phyloP scores from a whole-genome alignment of 495 filamentous ascomycete species.

The Penicillium paxilli region DNA sequence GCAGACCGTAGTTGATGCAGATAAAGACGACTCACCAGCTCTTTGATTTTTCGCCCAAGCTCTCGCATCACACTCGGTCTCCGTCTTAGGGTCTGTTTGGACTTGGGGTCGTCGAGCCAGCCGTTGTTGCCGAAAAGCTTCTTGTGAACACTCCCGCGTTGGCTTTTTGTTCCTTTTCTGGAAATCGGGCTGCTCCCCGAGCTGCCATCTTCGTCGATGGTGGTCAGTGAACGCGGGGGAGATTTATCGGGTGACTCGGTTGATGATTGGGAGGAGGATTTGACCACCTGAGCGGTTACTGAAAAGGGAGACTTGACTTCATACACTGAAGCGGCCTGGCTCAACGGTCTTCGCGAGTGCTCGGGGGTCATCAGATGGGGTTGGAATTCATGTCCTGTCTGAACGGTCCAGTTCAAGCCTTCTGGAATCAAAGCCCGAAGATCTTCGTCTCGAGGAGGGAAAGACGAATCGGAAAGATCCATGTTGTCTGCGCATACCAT shows the following conservation, averaged over 20 bases:
- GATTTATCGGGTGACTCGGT: neutral
- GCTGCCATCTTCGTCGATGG: neutral
- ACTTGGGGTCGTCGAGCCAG: constrained; percentile 45
- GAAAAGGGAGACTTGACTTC: neutral
- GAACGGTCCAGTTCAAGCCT: neutral
- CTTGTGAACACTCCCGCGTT: constrained; percentile 27
- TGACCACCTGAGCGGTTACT: neutral
- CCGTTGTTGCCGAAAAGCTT: constrained; percentile 55
- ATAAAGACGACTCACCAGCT: constrained; percentile 39
- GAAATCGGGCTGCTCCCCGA: neutral
- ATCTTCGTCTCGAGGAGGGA: neutral
- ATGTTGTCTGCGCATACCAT: neutral
- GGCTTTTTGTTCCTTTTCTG: neutral
- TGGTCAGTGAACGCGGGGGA: constrained; percentile 3
- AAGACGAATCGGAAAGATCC: neutral
- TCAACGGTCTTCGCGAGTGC: neutral
- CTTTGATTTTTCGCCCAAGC: constrained; percentile 46
- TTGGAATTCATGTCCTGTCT: neutral
- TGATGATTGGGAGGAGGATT: too few species aligned
- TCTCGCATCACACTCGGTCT: constrained; percentile 40
- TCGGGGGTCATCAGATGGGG: neutral
- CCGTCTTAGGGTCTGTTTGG: constrained; percentile 20
- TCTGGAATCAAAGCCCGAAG: neutral
- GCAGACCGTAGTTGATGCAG: too few species aligned
- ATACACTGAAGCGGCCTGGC: neutral